Percentiles rank a stretch among this genome's conserved stretches.
phyloP scores from a whole-genome alignment of 305 asterid species.

The Fraxinus floribunda region DNA sequence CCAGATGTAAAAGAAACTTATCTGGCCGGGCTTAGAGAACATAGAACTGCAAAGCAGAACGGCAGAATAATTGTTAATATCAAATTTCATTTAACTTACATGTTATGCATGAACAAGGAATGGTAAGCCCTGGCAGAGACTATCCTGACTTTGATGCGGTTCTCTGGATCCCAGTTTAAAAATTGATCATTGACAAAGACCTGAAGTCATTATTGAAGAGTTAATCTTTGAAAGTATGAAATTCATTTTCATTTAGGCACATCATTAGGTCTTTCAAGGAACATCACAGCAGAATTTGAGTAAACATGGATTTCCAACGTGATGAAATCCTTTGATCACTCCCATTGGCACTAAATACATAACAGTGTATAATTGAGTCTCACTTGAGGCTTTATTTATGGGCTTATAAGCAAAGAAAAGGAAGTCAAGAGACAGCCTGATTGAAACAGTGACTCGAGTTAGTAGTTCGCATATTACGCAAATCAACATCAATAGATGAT shows the following conservation, averaged over 20 bases:
- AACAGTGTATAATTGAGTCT: background rate
- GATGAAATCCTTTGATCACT: background rate
- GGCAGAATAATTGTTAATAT: background rate
- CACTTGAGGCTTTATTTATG: background rate
- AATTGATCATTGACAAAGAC: slow-evolving; percentile 94
- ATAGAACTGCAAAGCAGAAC: slow-evolving; percentile 42
- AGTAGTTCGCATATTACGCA: background rate
- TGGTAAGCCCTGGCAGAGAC: slow-evolving; percentile 99
- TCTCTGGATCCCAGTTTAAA: slow-evolving; percentile 94
- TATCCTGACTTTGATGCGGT: slow-evolving; percentile 94
- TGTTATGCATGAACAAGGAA: slow-evolving; percentile 98
- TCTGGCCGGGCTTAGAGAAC: slow-evolving; percentile 37
- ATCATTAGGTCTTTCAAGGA: background rate
- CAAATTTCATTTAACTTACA: slow-evolving; percentile 50
- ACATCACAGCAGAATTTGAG: background rate
- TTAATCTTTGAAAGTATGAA: background rate
- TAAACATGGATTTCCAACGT: background rate
- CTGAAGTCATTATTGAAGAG: slow-evolving; percentile 40
- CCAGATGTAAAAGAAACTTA: slow-evolving; percentile 31
- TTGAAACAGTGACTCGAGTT: background rate
- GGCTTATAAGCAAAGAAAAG: background rate
- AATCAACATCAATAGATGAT: background rate
- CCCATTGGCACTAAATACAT: background rate
- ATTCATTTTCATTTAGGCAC: background rate
- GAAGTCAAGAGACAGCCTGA: background rate